Base-by-base conservation (phyloP, 805 yeast genomes). In the Ogataea trehaloabstinens region DNA sequence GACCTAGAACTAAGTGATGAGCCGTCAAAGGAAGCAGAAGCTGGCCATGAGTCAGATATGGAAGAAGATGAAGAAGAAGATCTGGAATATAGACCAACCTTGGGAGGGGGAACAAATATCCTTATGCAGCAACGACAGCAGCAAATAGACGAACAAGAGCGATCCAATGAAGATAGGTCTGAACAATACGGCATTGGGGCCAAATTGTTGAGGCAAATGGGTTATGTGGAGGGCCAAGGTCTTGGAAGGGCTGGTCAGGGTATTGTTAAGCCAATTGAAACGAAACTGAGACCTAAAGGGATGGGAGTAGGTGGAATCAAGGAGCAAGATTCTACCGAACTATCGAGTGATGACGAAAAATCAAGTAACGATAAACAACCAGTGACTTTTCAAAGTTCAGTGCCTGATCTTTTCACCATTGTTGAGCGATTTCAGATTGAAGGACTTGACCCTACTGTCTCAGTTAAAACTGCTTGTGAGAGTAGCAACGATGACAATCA, bases 161-260 rank as follows among this genome's bases (percentile, higher is more conserved):
- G 11, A 22, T 22, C 32, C 5, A 7, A 20, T 13, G 42, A 42
- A 30, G 33, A 30, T 10, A 30, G 22, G 13, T 7, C 16, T 4
- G 35, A 39, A 15, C 53, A 52, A 24, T 89, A 90, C 55, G 98
- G 98, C 5, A 77, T 88, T 27, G 98, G 98, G 25, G 95, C 95
- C 3, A 63, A 72, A 35, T 64, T 91, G 35, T 60, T 91, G 64
- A 70, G 78, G 44, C 74, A 79, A 45, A 90, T 91, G 98, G 99
- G 99, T 0, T 90, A 86, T 61, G 71, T 73, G 6, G 75, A 74
- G 28, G 98, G 99, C 0, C 68, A 74, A 52, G 98, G 97, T 0
- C 70, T 91, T n/a, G 99, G 99, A 2, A 66, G 66, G 4, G 58
- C 70, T 18, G 77, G 80, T 1, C 73, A 73, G 35, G 99, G 99